Evolutionary conservation across 257 asterid genomes (phyloP).

Genomic region (Ophiorrhiza pumila): DNA sequence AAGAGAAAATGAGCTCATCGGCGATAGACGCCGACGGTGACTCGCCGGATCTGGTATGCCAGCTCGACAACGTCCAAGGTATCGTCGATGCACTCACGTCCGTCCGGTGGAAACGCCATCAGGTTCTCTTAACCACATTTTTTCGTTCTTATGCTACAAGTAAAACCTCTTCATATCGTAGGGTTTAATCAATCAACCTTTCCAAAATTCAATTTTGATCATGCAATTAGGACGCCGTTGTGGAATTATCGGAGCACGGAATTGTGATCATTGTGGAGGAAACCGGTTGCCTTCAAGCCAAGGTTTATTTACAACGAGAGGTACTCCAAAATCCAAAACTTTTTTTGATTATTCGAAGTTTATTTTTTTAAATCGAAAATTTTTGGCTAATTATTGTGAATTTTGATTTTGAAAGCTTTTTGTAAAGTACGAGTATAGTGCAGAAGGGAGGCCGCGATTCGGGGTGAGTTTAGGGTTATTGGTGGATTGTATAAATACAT

Average conservation of each 20-base stretch:
- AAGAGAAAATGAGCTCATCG: slow-evolving; percentile 58
- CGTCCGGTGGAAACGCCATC: slow-evolving; percentile 92
- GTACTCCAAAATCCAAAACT: slow-evolving; percentile 25
- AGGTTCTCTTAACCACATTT: slow-evolving; percentile 34
- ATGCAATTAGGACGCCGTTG: slow-evolving; percentile 63
- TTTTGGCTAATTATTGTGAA: neutral
- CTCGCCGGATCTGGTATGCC: slow-evolving; percentile 68
- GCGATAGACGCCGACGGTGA: slow-evolving; percentile 49
- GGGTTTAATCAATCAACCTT: neutral
- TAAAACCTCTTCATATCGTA: neutral
- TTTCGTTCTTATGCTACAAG: neutral
- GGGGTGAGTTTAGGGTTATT: slow-evolving; percentile 90
- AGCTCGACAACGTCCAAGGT: slow-evolving; percentile 85
- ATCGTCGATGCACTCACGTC: slow-evolving; percentile 86
- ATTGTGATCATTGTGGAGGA: slow-evolving; percentile 90
- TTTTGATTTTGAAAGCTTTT: slow-evolving; percentile 46
- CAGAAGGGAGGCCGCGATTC: slow-evolving; percentile 86
- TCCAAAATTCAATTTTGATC: neutral
- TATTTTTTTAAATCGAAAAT: neutral
- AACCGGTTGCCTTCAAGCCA: slow-evolving; percentile 88
- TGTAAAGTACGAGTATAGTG: slow-evolving; percentile 62
- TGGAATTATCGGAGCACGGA: slow-evolving; percentile 90
- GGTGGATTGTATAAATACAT: slow-evolving; percentile 78
- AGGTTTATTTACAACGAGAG: slow-evolving; percentile 89
- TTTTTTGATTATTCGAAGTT: neutral